A percentile compares a stretch with the other conserved stretches of the same genome.
phyloP scores from a whole-genome alignment of 768 basidiomycete species.

The Suillus clintonianus region DNA sequence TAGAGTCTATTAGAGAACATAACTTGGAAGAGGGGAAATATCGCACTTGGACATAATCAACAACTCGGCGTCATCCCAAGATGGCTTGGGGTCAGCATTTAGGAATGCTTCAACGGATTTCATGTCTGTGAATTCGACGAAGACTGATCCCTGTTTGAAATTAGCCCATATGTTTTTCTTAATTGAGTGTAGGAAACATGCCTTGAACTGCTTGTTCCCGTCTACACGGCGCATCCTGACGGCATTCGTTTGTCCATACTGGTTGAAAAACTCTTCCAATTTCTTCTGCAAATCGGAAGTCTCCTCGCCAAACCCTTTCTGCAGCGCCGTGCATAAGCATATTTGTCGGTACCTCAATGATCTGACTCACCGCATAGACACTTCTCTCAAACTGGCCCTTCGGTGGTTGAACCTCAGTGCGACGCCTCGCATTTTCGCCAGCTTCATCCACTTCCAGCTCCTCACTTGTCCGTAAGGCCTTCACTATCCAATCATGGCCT shows the following conservation, averaged over 20 bases:
- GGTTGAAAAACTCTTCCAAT: slow-evolving; percentile 78
- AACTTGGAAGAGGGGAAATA: neutral
- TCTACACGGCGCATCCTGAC: slow-evolving; percentile 86
- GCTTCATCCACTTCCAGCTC: slow-evolving; percentile 75
- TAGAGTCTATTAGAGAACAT: slow-evolving; percentile 25
- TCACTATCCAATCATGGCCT: slow-evolving; percentile 69
- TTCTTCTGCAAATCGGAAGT: slow-evolving; percentile 64
- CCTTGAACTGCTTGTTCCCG: slow-evolving; percentile 87
- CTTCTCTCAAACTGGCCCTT: slow-evolving; percentile 81
- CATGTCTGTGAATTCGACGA: slow-evolving; percentile 82
- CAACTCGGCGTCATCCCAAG: slow-evolving; percentile 76
- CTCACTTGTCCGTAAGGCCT: slow-evolving; percentile 56
- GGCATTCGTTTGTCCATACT: slow-evolving; percentile 76
- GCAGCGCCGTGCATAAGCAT: slow-evolving; percentile 7
- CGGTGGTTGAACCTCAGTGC: slow-evolving; percentile 73
- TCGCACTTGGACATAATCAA: slow-evolving; percentile 86
- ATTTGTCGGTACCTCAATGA: neutral
- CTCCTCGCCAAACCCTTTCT: slow-evolving; percentile 90
- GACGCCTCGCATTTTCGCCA: slow-evolving; percentile 72
- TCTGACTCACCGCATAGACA: slow-evolving; percentile 77
- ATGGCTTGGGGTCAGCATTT: slow-evolving; percentile 77
- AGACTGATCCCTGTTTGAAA: slow-evolving; percentile 79
- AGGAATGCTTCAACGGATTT: slow-evolving; percentile 73
- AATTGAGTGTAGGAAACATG: slow-evolving; percentile 28
- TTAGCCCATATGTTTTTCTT: neutral